These are phyloP conservation scores for Pelargonium nanum DNA, from an alignment of 345 rosid species.

Conservation along the genomic window DNA sequence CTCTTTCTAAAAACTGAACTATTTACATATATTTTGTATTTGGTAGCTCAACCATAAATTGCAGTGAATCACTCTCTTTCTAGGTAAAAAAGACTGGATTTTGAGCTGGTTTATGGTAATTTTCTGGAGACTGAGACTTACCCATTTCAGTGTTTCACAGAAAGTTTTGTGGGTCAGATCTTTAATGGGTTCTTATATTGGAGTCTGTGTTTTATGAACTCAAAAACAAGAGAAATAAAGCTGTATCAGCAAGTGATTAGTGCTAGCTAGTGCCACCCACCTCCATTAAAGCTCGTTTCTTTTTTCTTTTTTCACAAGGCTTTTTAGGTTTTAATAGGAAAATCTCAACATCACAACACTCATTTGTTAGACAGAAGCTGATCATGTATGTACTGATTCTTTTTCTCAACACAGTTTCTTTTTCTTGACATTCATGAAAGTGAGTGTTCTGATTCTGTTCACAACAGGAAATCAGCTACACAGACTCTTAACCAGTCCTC, in stretches of 20 bases:
- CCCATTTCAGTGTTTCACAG: background rate
- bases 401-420: background rate
- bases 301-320: background rate
- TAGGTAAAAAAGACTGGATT: background rate
- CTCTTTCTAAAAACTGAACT: background rate
- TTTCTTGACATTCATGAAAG: slow-evolving; percentile 3
- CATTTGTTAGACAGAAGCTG: background rate
- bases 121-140: background rate
- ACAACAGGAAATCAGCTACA: too few relatives aligned
- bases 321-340: background rate
- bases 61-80: background rate
- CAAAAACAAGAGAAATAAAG: background rate
- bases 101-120: background rate
- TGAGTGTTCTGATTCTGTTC: slow-evolving; percentile 9
- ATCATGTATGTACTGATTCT: background rate
- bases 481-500: background rate
- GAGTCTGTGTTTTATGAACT: background rate
- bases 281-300: background rate
- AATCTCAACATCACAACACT: background rate
- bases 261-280: background rate
- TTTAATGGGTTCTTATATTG: background rate
- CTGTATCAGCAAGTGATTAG: background rate
- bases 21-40: too few relatives aligned
- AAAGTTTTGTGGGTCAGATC: background rate
- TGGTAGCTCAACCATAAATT: background rate